Conservation (phyloP, 768 basidiomycete species). For the Lactifluus subvellereus region DNA sequence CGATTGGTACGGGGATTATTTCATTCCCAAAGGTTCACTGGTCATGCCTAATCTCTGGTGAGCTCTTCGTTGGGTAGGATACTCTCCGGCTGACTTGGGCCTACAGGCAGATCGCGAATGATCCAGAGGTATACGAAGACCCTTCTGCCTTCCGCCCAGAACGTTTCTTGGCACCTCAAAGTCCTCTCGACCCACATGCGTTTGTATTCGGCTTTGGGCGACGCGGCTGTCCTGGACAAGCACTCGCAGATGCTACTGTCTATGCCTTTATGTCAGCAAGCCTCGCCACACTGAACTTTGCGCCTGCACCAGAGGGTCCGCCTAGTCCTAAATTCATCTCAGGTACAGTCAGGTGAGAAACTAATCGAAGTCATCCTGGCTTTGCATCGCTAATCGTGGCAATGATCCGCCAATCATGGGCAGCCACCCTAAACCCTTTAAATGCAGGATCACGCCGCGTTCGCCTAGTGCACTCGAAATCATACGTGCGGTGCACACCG, state of each 20-base stretch:
- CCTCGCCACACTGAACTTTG: constrained; percentile 7
- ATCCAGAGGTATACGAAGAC: constrained; percentile 14
- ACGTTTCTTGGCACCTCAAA: constrained; percentile 15
- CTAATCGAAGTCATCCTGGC: neutral
- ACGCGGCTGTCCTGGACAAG: constrained; percentile 9
- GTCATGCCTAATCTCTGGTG: constrained; percentile 25
- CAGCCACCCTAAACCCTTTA: constrained; percentile 16
- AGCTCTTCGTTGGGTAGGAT: neutral
- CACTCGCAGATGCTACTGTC: constrained; percentile 5
- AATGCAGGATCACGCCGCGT: constrained; percentile 1
- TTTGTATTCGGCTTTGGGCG: constrained; percentile 23
- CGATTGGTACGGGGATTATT: constrained; percentile 22
- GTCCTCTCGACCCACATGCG: constrained; percentile 12
- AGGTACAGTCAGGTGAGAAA: constrained; percentile 11
- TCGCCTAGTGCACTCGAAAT: neutral
- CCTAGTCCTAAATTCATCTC: constrained; percentile 9
- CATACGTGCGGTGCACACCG: neutral
- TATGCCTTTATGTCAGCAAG: constrained; percentile 7
- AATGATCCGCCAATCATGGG: neutral
- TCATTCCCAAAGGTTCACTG: constrained; percentile 26
- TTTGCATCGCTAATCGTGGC: neutral
- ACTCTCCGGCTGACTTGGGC: neutral
- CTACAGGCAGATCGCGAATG: constrained; percentile 15
- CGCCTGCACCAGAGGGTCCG: neutral
- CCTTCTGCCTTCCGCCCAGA: constrained; percentile 23